Base-by-base conservation (phyloP, 176 grass and related monocot species). In the Stipa capillata region DNA sequence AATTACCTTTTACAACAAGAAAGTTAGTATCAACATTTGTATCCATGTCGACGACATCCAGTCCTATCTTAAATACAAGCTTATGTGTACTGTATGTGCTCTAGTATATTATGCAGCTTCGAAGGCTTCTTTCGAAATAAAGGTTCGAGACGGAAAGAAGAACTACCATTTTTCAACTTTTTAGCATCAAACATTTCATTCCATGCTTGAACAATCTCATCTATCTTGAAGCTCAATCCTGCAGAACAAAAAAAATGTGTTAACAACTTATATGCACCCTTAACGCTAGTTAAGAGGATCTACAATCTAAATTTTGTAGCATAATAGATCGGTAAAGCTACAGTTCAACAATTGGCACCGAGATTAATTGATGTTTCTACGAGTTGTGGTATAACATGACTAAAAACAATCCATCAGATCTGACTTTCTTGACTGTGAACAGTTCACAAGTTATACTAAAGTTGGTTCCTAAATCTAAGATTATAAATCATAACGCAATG, bases 161-260 rank as follows among this genome's bases (percentile, higher is more conserved):
- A 80, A 53, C 77, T 67, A 71, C 87, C 81, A 57, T 75, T 90
- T 67, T 82, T 92, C 65, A 91, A 86, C 69, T 77, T 92, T 70
- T 90, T 90, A 62, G 76, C 90, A 84, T 96, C 93, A 18, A 90
- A 92, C 84, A 92, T 92, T 73, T 92, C 90, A 41, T 87, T 92
- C 90, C 87, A 92, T 56, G 93, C 84, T 66, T 96, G 84, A 68
- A 92, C 75, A 63, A 90, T 96, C 82, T 96, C 87, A 76, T 96
- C 93, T 70, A 92, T 92, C 41, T 90, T 87, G 78, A 92, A 96
- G 84, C 84, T 84, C 76, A 92, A 83, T 75, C 87, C 93, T 97
- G 87, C 28, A 86, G 21, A 80, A 63, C 7, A 60, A 57, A 85
- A 32, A 62, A 77, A 73, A 23, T 17, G 4, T 69, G 3, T 67